These are phyloP conservation scores for Durusdinium trenchii DNA, from an alignment of 73 alveolate species.

Conservation along the genomic window DNA sequence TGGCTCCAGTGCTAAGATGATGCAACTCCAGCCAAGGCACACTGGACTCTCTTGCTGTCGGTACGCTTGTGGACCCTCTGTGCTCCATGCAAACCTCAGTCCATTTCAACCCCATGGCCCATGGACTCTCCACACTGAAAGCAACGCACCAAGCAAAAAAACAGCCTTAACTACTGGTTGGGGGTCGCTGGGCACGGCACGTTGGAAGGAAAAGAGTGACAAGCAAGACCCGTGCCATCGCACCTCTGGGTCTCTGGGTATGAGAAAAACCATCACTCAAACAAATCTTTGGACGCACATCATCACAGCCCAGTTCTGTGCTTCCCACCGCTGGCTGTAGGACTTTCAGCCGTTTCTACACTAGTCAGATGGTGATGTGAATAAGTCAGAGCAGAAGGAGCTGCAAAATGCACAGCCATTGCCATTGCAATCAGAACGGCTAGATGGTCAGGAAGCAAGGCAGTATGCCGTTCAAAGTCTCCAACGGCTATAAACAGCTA, in stretches of 20 bases:
- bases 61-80: background rate
- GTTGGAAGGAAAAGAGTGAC: background rate
- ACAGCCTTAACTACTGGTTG: too few relatives aligned
- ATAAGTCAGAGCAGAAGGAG: slow-evolving; percentile 42
- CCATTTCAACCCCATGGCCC: background rate
- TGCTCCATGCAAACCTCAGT: background rate
- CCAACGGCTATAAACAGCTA: too few relatives aligned
- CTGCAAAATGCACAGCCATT: too few relatives aligned
- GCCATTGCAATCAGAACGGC: too few relatives aligned
- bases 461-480: too few relatives aligned
- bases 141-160: background rate
- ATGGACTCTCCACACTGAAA: background rate
- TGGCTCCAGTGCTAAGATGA: background rate
- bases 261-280: background rate
- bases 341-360: slow-evolving; percentile 64
- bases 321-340: background rate
- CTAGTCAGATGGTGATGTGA: slow-evolving; percentile 58
- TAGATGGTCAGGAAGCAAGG: too few relatives aligned
- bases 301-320: background rate
- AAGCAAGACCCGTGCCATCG: background rate
- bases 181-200: too few relatives aligned
- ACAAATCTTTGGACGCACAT: background rate
- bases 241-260: too few relatives aligned
- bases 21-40: too few relatives aligned
- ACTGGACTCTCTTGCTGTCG: background rate